A percentile compares a stretch with the other conserved stretches of the same genome.
phyloP scores from a whole-genome alignment of 2,329 filamentous ascomycete genomes.

The Cladorrhinum sp. region DNA sequence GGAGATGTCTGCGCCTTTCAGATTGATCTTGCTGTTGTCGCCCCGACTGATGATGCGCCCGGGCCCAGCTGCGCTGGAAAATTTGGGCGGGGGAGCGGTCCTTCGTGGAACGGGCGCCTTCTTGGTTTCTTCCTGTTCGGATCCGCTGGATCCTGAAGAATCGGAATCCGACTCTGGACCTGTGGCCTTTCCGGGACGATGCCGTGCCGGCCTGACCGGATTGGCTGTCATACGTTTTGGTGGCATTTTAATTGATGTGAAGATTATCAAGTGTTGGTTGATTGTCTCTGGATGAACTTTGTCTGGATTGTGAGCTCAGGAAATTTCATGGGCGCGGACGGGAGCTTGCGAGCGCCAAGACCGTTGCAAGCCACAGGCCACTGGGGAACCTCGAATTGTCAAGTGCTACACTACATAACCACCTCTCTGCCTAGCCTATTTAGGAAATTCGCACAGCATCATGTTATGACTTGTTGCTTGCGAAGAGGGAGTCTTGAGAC shows the following conservation, averaged over 20 bases:
- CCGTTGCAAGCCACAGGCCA: neutral
- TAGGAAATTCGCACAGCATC: neutral
- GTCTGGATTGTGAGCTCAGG: neutral
- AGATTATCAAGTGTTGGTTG: neutral
- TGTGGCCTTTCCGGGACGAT: constrained; percentile 78
- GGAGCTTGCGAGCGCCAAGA: neutral
- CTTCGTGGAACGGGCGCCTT: constrained; percentile 28
- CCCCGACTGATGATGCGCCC: constrained; percentile 53
- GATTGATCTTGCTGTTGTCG: constrained; percentile 46
- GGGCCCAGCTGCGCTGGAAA: constrained; percentile 43
- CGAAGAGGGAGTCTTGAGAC: neutral
- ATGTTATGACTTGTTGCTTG: neutral
- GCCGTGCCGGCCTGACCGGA: constrained; percentile 72
- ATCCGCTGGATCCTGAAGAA: constrained; percentile 34
- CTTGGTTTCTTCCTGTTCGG: constrained; percentile 23
- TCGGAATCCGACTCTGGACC: constrained; percentile 49
- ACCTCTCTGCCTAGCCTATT: neutral
- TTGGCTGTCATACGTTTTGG: constrained; percentile 93
- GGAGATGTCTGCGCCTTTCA: constrained; percentile 29
- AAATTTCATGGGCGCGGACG: constrained; percentile 7
- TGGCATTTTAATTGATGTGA: constrained; percentile 45
- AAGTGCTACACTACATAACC: neutral
- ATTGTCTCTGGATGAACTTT: neutral
- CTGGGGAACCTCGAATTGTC: no score
- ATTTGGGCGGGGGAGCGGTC: constrained; percentile 56